Evolutionary conservation across 2,329 filamentous ascomycete species (phyloP), one percentile per base, ranked within the genome.

Genomic region (Venturia nashicola): DNA sequence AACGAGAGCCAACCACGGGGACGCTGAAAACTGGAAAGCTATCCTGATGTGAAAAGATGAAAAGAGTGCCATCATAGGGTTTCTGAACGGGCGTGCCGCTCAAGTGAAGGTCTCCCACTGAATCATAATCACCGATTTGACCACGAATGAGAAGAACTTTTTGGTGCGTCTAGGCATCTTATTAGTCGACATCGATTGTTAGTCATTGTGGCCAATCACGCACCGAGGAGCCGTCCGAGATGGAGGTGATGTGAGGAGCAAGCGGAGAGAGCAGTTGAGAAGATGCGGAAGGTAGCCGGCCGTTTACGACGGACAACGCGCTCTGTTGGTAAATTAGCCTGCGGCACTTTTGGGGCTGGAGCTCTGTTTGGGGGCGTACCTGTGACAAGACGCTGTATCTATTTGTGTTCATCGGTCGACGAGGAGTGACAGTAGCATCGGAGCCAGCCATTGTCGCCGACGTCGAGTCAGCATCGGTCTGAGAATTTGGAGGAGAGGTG

Each of bases 1-100:
- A 97, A 73, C 92, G 86, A 3, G 90, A 95, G 67, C 91, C 87
- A 72, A 82, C 87, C 12, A 97, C 93, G 1, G 92, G 93, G 92
- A 93, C 97, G 68, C 81, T 82, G 14, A 86, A 89, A 0, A 89
- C 79, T 7, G 93, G 92, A 72, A 97, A 96, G 66, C 79, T 85
- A 73, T 96, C 91, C 74, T 96, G 89, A 68, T 91, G 83, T 70
- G 94, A 89, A 70, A 83, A 87, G 66, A 97, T 83, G 2, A 86
- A 91, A 61, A 97, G 71, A 39, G 78, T 88, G 68, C 94, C 94
- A 71, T 96, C 91, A 66, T 95, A 76, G 40, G 64, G 23, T 34
- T 42, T 44, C 23, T 66, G 65, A n/a, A 51, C 39, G 23, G 44
- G 63, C 42, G 36, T 64, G 11, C 44, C 39, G 39, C 62, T 64